Base-by-base conservation (phyloP, 1,284 basidiomycete species). In the Leccinum olivaceoglutinosum region DNA sequence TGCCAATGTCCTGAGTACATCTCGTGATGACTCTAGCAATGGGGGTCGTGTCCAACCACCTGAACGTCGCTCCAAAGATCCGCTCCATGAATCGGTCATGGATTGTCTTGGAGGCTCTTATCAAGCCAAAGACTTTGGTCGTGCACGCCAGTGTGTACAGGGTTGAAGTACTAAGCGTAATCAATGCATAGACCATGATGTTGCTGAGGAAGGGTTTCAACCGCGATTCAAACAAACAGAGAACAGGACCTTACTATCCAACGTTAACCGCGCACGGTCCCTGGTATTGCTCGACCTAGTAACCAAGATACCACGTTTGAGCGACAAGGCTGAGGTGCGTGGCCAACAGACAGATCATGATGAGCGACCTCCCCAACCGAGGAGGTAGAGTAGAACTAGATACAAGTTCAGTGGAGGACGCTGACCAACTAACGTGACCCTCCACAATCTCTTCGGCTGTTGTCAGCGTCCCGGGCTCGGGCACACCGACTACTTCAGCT, bases 371-470 rank as follows among this genome's bases (percentile, higher is more conserved):
- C 80, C 80, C 58, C 83, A 67, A 57, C 75, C 75, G 6, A 65
- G 57, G 14, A 83, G 62, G 64, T 75, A 78, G 21, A 78, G 65
- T 58, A 73, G 73, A 63, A 76, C 71, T 75, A 11, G 21, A 10
- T 59, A 60, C 21, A 58, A 14, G 10, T 49, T 60, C 10, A 59
- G 58, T 57, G 25, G 10, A 53, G 34, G 60, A 53, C 10, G 77
- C 78, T 32, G 75, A 67, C 78, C 73, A 79, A 63, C 84, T 79
- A 56, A 88, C 80, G 63, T 83, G 81, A 18, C 87, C 88, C 65
- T 83, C 76, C 21, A 80, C 79, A 61, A 86, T 80, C 74, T 90
- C 87, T 71, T 89, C 88, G 1, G 81, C 82, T 44, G 85, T 73
- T 58, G 86, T 79, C 12, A 88, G 75, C 64, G 83, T 84, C 0